These are phyloP conservation scores for Viola pubescens DNA, from an alignment of 441 rosid genomes.

Conservation along the genomic window DNA sequence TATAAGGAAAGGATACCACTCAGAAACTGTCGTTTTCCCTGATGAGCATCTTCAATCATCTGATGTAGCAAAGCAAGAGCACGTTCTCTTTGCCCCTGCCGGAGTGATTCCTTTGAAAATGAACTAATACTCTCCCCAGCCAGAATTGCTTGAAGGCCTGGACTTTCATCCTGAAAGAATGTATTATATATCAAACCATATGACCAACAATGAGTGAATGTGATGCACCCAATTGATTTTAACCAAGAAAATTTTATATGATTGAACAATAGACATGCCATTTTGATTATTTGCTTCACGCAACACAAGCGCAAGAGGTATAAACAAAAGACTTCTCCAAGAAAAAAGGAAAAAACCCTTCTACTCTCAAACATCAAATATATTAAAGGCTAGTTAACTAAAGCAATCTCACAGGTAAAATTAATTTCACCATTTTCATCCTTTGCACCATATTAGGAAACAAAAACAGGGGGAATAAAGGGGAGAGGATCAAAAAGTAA, in stretches of 20 bases:
- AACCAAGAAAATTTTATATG: too few species aligned
- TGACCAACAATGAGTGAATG: slow-evolving; percentile 7
- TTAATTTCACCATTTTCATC: neutral
- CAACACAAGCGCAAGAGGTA: neutral
- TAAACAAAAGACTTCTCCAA: neutral
- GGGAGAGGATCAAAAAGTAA: too few species aligned
- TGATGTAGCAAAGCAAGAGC: slow-evolving; percentile 89
- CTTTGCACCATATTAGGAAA: neutral
- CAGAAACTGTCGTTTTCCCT: slow-evolving; percentile 93
- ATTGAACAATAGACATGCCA: neutral
- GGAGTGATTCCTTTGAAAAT: slow-evolving; percentile 61
- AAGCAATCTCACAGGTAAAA: neutral
- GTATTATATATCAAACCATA: slow-evolving; percentile 13
- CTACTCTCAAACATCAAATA: neutral
- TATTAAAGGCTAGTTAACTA: neutral
- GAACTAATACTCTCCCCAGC: slow-evolving; percentile 55
- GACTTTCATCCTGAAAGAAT: slow-evolving; percentile 58
- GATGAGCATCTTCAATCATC: slow-evolving; percentile 99
- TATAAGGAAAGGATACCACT: slow-evolving; percentile 54
- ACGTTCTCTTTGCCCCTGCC: slow-evolving; percentile 86
- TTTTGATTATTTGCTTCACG: neutral
- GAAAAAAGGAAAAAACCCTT: neutral
- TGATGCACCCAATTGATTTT: too few species aligned
- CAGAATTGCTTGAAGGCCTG: slow-evolving; percentile 59
- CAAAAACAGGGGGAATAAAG: too few species aligned